Conservation (phyloP, 805 yeast genomes). For the Saturnispora silvae region DNA sequence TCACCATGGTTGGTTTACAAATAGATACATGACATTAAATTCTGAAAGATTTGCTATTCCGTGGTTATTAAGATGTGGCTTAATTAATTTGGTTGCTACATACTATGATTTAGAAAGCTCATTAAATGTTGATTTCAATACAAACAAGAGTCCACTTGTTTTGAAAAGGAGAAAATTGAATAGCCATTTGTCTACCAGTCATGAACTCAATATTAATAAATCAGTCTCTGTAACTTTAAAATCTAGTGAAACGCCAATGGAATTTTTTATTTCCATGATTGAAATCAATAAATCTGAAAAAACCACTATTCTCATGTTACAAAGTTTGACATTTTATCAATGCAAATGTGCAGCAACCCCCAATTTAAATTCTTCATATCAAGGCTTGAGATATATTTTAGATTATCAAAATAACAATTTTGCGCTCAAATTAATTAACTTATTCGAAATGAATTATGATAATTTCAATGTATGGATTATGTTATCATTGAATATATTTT, state of each 20-base stretch:
- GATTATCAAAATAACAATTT: slow-evolving; percentile 6
- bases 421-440: slow-evolving; percentile 10
- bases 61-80: slow-evolving; percentile 35
- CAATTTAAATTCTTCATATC: not conserved
- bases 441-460: slow-evolving; percentile 16
- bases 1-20: slow-evolving; percentile 18
- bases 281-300: slow-evolving; percentile 11
- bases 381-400: not conserved
- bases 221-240: not conserved
- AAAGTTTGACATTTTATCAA: slow-evolving; percentile 23
- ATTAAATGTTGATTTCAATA: not conserved
- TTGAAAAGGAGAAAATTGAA: slow-evolving; percentile 4
- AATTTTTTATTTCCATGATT: slow-evolving; percentile 19
- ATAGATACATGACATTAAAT: slow-evolving; percentile 11
- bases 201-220: not conserved
- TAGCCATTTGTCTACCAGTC: not conserved
- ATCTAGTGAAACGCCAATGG: slow-evolving; percentile 7
- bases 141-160: not conserved
- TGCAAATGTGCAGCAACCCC: slow-evolving; percentile 8
- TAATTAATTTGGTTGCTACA: slow-evolving; percentile 23
- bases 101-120: slow-evolving; percentile 23
- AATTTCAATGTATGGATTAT: slow-evolving; percentile 13
- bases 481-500: slow-evolving; percentile 7
- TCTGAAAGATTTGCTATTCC: slow-evolving; percentile 13
- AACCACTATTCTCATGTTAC: slow-evolving; percentile 17